A percentile compares a stretch with the other conserved stretches of the same genome.
Conservation (phyloP, 164 flowering plant species). For the Sextonia rubra region DNA sequence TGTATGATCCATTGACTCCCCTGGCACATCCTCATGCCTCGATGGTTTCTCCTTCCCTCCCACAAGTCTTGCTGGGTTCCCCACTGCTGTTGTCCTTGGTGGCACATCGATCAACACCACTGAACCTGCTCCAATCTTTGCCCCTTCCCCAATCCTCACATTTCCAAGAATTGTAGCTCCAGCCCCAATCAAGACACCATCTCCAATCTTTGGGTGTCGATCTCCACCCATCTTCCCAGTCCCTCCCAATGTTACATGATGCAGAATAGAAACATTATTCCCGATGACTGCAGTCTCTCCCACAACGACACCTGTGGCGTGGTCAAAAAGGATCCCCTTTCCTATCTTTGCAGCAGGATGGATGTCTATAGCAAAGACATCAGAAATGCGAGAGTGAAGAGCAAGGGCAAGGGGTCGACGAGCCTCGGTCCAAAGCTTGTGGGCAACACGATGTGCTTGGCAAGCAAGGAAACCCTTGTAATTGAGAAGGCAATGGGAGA, state of each 20-base stretch:
- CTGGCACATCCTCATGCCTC: constrained; percentile 49
- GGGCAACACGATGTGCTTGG: constrained; percentile 59
- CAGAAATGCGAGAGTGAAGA: constrained; percentile 54
- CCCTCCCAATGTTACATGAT: constrained; percentile 66
- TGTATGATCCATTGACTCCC: constrained; percentile 73
- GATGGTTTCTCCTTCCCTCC: constrained; percentile 53
- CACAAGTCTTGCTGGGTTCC: constrained; percentile 62
- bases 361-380: constrained; percentile 60
- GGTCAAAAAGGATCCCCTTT: constrained; percentile 52
- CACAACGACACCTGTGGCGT: constrained; percentile 62
- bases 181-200: constrained; percentile 62
- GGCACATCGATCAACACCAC: constrained; percentile 65
- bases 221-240: constrained; percentile 54
- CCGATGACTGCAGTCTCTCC: constrained; percentile 73
- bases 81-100: constrained; percentile 57
- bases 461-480: constrained; percentile 85
- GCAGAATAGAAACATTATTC: constrained; percentile 59
- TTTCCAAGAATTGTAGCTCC: constrained; percentile 54
- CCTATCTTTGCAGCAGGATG: constrained; percentile 60
- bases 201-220: constrained; percentile 66
- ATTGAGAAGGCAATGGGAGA: constrained; percentile 79
- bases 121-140: constrained; percentile 64
- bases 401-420: constrained; percentile 51
- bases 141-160: constrained; percentile 57
- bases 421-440: constrained; percentile 50